These are phyloP conservation scores for Scedosporium boydii DNA, from an alignment of 2,329 filamentous ascomycete species.

Conservation along the genomic window DNA sequence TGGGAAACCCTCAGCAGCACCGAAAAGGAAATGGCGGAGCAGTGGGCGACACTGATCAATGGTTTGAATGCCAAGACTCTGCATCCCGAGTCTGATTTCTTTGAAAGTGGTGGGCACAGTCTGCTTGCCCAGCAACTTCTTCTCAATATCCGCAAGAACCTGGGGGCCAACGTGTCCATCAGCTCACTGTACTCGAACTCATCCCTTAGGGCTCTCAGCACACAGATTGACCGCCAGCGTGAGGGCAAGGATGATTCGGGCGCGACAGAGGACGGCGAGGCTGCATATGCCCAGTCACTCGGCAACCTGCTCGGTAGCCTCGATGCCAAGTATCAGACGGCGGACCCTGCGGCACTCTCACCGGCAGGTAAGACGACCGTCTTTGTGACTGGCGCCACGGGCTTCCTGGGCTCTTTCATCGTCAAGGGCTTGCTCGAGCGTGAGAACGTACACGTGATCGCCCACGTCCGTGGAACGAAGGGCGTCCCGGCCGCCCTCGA, in stretches of 20 bases:
- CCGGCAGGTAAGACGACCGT: slow-evolving; percentile 35
- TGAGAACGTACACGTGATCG: slow-evolving; percentile 51
- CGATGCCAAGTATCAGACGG: slow-evolving; percentile 33
- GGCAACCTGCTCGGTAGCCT: background rate
- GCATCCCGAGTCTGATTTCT: slow-evolving; percentile 23
- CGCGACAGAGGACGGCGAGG: too few species aligned
- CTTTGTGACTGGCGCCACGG: slow-evolving; percentile 81
- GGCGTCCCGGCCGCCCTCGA: slow-evolving; percentile 48
- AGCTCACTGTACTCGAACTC: too few species aligned
- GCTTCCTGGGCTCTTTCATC: slow-evolving; percentile 78
- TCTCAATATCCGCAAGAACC: slow-evolving; percentile 12
- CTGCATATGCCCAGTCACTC: slow-evolving; percentile 12
- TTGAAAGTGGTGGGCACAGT: slow-evolving; percentile 28
- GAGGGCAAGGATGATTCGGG: too few species aligned
- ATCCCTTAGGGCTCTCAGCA: too few species aligned
- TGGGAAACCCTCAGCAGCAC: slow-evolving; percentile 13
- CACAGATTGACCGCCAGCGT: too few species aligned
- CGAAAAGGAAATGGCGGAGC: slow-evolving; percentile 14
- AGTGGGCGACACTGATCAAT: slow-evolving; percentile 11
- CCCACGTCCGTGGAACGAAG: slow-evolving; percentile 60
- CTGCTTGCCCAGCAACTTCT: slow-evolving; percentile 49
- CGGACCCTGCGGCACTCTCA: slow-evolving; percentile 44
- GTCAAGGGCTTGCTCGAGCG: slow-evolving; percentile 64
- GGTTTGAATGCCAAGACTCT: slow-evolving; percentile 10
- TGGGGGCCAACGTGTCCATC: too few species aligned